These are phyloP conservation scores for Plasmodium malariae DNA, from an alignment of 169 alveolate genomes.

Conservation along the genomic window DNA sequence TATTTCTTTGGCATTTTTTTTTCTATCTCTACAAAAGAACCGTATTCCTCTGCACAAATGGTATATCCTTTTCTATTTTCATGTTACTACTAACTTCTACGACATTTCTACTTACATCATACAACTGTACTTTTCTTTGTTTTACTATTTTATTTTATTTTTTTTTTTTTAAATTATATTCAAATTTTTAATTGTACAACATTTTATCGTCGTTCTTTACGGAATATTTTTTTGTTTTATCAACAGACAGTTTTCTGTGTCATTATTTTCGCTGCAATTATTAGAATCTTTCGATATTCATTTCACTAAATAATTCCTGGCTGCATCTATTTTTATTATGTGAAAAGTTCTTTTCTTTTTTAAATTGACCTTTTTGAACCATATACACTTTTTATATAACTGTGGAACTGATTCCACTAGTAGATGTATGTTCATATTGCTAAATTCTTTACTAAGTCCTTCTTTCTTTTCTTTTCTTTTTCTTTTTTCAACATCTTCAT, in stretches of 20 bases:
- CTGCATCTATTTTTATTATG: conserved; percentile 6
- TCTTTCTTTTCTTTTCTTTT: conserved; percentile 18
- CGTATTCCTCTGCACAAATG: conserved; percentile 1
- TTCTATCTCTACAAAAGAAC: conserved; percentile 5
- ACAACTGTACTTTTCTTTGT: conserved; percentile 27
- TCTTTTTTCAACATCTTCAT: conserved; percentile 20
- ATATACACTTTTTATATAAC: too few relatives aligned
- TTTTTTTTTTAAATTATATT: conserved; percentile 19
- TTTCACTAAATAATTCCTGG: conserved; percentile 9
- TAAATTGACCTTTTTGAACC: conserved; percentile 20
- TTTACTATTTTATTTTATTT: conserved; percentile 24
- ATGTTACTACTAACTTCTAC: conserved; percentile 17
- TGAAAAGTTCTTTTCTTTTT: conserved; percentile 32
- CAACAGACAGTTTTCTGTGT: conserved; percentile 17
- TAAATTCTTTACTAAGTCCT: conserved; percentile 21
- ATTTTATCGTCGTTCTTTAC: conserved; percentile 37
- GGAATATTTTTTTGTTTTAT: conserved; percentile 34
- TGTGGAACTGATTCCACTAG: too few relatives aligned
- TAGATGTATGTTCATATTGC: background rate
- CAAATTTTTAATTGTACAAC: conserved; percentile 18
- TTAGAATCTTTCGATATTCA: conserved; percentile 9
- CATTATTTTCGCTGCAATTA: conserved; percentile 3
- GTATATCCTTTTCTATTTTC: conserved; percentile 29
- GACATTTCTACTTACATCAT: conserved; percentile 61
- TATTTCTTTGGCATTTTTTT: conserved; percentile 40